Evolutionary conservation across 1,284 basidiomycete species (phyloP), one percentile per base, ranked within the genome.

Genomic region (Acaromyces ingoldii): DNA sequence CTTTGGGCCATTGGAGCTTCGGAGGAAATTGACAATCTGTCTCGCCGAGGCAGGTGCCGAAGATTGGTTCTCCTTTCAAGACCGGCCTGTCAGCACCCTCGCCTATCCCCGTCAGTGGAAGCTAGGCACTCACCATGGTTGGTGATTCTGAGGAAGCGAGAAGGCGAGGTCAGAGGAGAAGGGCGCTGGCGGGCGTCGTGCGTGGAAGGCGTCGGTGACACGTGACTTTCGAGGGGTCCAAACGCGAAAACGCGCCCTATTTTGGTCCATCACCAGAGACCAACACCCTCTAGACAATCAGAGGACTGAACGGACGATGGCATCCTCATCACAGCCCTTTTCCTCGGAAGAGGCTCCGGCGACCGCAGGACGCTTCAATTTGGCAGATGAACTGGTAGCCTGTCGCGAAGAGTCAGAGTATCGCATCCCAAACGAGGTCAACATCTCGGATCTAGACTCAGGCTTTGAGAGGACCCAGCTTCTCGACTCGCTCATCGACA

Each of bases 1-100:
- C 80, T 96, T 96, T 70, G 95, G 85, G 11, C 89, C 89, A 21
- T 15, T 17, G 11, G 90, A 82, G 40, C 67, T 72, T 45, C 72
- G 66, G 24, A 74, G 58, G 49, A 72, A 74, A 51, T 70, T 62
- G 55, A 70, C 67, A 3, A 74, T 53, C 42, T 60, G 58, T 3
- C 68, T 53, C 29, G 58, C 63, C 29, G 63, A 57, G 0, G 60
- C 55, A 3, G 70, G 63, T 9, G 72, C 72, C 30, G 53, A 49
- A 6, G 64, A 60, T 57, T 74, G 72, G 43, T 68, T 63, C 47
- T 74, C 70, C 70, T 70, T 34, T 34, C n/a, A n/a, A 34, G 13
- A 34, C 33, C 13, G 13, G 62, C 21, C 49, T 40, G 13, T 19
- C 38, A 19, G 28, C 38, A 40, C 38, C 21, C 38, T 19, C 17